These are phyloP conservation scores for Tephrocybe sp. DNA, from an alignment of 768 basidiomycete genomes.

Conservation along the genomic window DNA sequence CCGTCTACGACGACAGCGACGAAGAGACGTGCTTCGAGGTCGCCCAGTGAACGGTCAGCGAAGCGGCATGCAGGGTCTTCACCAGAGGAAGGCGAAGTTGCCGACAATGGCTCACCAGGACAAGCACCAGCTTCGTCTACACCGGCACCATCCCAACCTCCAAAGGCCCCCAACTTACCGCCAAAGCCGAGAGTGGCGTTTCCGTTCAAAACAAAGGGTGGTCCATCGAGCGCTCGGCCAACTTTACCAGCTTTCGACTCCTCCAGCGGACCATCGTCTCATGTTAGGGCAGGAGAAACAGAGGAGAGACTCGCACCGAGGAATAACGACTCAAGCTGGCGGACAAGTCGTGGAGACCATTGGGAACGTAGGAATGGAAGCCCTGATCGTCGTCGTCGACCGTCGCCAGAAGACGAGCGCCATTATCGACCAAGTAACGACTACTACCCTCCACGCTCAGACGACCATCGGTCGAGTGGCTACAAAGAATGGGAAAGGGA, in stretches of 20 bases:
- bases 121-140: constrained; percentile 18
- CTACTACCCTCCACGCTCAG: constrained; percentile 30
- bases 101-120: constrained; percentile 41
- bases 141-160: constrained; percentile 29
- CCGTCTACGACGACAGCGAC: constrained; percentile 34
- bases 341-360: constrained; percentile 14
- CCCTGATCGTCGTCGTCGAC: constrained; percentile 18
- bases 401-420: constrained; percentile 19
- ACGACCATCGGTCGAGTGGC: constrained; percentile 7
- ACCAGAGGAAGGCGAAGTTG: constrained; percentile 82
- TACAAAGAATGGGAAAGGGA: constrained; percentile 16
- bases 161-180: constrained; percentile 28
- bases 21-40: constrained; percentile 61
- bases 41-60: constrained; percentile 45
- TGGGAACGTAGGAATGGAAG: constrained; percentile 40
- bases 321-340: constrained; percentile 33
- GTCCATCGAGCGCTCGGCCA: constrained; percentile 16
- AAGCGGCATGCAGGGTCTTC: constrained; percentile 64
- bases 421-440: constrained; percentile 26
- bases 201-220: constrained; percentile 66
- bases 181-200: constrained; percentile 58
- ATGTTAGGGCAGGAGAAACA: constrained; percentile 44
- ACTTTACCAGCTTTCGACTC: constrained; percentile 13
- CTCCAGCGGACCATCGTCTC: constrained; percentile 26
- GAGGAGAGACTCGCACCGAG: constrained; percentile 33